Percentiles rank a stretch among this genome's conserved stretches.
These are phyloP conservation scores for Tetratostichococcus sp. DNA, from an alignment of 139 green algal genomes.

Conservation along the genomic window DNA sequence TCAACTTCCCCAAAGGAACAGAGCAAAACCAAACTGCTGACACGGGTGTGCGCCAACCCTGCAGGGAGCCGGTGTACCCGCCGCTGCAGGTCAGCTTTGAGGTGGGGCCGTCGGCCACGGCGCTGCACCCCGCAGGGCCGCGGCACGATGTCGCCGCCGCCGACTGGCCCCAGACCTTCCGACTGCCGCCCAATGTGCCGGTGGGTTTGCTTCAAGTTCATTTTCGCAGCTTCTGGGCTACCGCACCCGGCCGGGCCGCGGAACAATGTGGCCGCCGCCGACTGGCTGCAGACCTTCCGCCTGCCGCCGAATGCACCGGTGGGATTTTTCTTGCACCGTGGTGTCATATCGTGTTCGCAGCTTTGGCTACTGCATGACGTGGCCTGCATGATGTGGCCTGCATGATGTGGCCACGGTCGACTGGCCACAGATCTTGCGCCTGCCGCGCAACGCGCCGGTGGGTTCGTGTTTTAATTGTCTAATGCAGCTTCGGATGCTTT, in stretches of 20 bases:
- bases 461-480: neutral
- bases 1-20: too few relatives aligned
- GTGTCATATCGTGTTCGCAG: too few relatives aligned
- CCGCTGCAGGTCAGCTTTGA: constrained; percentile 21
- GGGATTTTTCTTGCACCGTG: too few relatives aligned
- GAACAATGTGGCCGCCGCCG: neutral
- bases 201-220: neutral
- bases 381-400: too few relatives aligned
- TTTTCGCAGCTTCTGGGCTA: neutral
- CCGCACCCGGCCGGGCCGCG: constrained; percentile 4
- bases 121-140: constrained; percentile 5
- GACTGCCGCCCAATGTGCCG: constrained; percentile 12
- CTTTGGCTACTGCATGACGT: too few relatives aligned
- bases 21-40: too few relatives aligned
- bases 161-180: constrained; percentile 12
- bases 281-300: constrained; percentile 13
- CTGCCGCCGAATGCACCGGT: constrained; percentile 14
- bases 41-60: too few relatives aligned
- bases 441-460: constrained; percentile 14
- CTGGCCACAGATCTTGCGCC: constrained; percentile 11
- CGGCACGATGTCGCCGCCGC: neutral
- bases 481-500: too few relatives aligned
- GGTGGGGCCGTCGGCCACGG: neutral
- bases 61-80: constrained; percentile 21
- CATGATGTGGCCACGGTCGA: neutral